Conservation (phyloP, 1,139 yeast genomes). For the Yamadazyma sp. region DNA sequence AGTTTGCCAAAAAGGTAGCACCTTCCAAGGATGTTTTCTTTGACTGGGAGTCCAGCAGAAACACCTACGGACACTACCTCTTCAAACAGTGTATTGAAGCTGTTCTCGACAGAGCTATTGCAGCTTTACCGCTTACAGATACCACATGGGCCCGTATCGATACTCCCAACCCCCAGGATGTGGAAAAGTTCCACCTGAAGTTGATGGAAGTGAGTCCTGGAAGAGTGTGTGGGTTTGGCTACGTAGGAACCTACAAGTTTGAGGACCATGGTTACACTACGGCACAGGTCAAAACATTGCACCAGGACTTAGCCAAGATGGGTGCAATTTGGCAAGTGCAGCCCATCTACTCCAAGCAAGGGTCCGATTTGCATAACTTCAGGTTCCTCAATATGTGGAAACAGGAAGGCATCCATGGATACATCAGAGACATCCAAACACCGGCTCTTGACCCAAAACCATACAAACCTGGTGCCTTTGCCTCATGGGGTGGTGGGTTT, state of each 20-base stretch:
- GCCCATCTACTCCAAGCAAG: constrained; percentile 21
- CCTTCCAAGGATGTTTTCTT: constrained; percentile 34
- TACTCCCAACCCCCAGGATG: constrained; percentile 53
- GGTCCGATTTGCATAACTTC: constrained; percentile 15
- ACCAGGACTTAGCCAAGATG: constrained; percentile 53
- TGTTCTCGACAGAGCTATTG: constrained; percentile 52
- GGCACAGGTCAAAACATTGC: constrained; percentile 45
- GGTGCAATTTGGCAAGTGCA: constrained; percentile 46
- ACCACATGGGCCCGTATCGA: constrained; percentile 61
- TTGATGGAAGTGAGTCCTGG: constrained; percentile 48
- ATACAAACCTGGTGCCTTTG: constrained; percentile 10
- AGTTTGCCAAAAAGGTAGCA: constrained; percentile 27
- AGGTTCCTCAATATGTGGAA: constrained; percentile 20
- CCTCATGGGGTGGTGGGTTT: constrained; percentile 11
- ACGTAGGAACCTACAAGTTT: constrained; percentile 63
- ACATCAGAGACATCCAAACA: constrained; percentile 18
- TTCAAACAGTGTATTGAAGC: constrained; percentile 50
- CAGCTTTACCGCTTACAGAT: constrained; percentile 58
- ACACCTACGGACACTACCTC: constrained; percentile 56
- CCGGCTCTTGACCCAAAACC: constrained; percentile 10
- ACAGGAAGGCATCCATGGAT: constrained; percentile 20
- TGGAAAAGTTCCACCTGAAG: constrained; percentile 45
- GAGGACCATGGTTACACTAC: constrained; percentile 52
- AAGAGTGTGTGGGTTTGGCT: constrained; percentile 56
- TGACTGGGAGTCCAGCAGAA: constrained; percentile 61